phyloP scores from a whole-genome alignment of 306 rosid genomes.

The Crotalaria pallida region DNA sequence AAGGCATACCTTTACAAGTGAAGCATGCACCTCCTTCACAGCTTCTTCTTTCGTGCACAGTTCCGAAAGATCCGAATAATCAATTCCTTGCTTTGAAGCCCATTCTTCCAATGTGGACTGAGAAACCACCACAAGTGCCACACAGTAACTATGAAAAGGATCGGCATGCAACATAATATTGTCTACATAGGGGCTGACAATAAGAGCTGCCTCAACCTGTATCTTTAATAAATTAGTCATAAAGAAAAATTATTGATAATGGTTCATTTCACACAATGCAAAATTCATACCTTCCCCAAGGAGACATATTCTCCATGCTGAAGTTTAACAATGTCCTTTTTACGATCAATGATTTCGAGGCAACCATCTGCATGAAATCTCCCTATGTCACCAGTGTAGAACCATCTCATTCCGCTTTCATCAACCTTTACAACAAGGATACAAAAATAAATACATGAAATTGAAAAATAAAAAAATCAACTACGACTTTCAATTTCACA shows the following conservation, averaged over 20 bases:
- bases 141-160: conserved; percentile 74
- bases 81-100: conserved; percentile 64
- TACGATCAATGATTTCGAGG: conserved; percentile 86
- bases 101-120: conserved; percentile 62
- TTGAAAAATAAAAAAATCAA: background rate
- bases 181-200: conserved; percentile 66
- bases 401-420: conserved; percentile 84
- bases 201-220: conserved; percentile 83
- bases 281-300: conserved; percentile 50
- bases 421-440: conserved; percentile 53
- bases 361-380: conserved; percentile 77
- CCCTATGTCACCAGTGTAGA: conserved; percentile 87
- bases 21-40: conserved; percentile 57
- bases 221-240: conserved; percentile 22
- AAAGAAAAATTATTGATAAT: background rate
- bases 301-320: conserved; percentile 95
- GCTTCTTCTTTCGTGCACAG: conserved; percentile 60
- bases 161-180: conserved; percentile 76
- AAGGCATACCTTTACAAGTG: conserved; percentile 56
- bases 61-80: conserved; percentile 41
- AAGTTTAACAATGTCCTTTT: conserved; percentile 86
- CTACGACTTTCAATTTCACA: background rate
- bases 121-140: conserved; percentile 84
- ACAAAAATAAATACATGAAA: background rate
- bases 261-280: background rate